phyloP scores from a whole-genome alignment of 352 stramenopile genomes.

The Ochromonadaceae sp. region DNA sequence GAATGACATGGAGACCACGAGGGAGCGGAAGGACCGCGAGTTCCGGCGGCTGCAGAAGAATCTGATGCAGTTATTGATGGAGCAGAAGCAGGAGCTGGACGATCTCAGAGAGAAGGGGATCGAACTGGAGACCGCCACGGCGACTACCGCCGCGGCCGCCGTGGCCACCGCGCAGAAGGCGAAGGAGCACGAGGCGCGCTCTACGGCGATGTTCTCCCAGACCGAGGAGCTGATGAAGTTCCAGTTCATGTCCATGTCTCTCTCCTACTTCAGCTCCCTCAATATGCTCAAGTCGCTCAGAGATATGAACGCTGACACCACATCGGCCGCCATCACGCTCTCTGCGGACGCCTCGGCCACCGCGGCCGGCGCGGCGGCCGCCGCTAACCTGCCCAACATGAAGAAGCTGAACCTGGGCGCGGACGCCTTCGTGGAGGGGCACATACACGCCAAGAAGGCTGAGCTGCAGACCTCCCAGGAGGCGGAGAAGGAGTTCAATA shows the following conservation, averaged over 20 bases:
- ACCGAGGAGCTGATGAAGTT: slow-evolving; percentile 90
- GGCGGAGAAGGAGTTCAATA: slow-evolving; percentile 45
- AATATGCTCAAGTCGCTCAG: slow-evolving; percentile 82
- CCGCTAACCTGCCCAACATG: slow-evolving; percentile 63
- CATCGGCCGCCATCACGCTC: slow-evolving; percentile 53
- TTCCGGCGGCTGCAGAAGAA: slow-evolving; percentile 74
- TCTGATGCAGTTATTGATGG: slow-evolving; percentile 74
- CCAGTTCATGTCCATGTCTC: slow-evolving; percentile 87
- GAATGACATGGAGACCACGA: slow-evolving; percentile 72
- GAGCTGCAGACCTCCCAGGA: slow-evolving; percentile 43
- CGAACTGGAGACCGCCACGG: slow-evolving; percentile 68
- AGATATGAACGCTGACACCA: slow-evolving; percentile 81
- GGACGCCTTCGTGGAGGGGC: slow-evolving; percentile 41
- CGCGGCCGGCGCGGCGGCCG: slow-evolving; percentile 55
- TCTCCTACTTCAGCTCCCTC: slow-evolving; percentile 79
- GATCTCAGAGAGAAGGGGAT: slow-evolving; percentile 65
- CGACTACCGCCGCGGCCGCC: slow-evolving; percentile 67
- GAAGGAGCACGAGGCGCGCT: slow-evolving; percentile 67
- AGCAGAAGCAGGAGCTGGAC: slow-evolving; percentile 79
- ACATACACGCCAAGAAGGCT: slow-evolving; percentile 47
- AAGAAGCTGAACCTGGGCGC: slow-evolving; percentile 47
- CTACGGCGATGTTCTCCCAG: slow-evolving; percentile 70
- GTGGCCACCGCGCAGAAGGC: slow-evolving; percentile 65
- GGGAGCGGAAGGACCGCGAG: slow-evolving; percentile 73
- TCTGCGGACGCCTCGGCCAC: slow-evolving; percentile 66